A percentile compares a stretch with the other conserved stretches of the same genome.
phyloP scores from a whole-genome alignment of 2,329 filamentous ascomycete species.

The Pseudofabraea citricarpa region DNA sequence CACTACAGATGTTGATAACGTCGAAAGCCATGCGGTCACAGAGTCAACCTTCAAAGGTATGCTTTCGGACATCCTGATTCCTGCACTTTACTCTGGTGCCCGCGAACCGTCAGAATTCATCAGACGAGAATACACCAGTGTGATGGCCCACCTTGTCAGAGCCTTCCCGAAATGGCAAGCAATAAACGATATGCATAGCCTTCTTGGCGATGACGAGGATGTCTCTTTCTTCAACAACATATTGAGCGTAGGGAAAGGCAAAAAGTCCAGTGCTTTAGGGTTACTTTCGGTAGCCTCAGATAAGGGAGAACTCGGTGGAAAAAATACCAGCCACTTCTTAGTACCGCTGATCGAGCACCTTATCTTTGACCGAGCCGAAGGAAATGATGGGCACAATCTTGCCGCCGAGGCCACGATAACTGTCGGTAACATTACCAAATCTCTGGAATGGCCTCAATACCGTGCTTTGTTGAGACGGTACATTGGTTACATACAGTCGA shows the following conservation, averaged over 20 bases:
- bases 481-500: constrained; percentile 73
- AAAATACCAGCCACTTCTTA: constrained; percentile 81
- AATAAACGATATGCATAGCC: constrained; percentile 66
- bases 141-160: constrained; percentile 74
- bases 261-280: constrained; percentile 78
- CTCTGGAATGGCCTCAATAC: constrained; percentile 87
- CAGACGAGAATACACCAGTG: constrained; percentile 72
- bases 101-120: constrained; percentile 79
- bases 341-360: constrained; percentile 93
- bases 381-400: constrained; percentile 74
- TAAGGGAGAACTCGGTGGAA: constrained; percentile 61
- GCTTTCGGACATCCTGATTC: constrained; percentile 62
- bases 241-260: constrained; percentile 81
- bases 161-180: constrained; percentile 64
- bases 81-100: constrained; percentile 71
- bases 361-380: constrained; percentile 74
- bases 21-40: too few relatives aligned
- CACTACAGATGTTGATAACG: background rate
- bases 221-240: constrained; percentile 90
- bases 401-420: constrained; percentile 81
- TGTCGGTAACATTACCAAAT: constrained; percentile 68
- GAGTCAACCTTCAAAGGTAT: constrained; percentile 50
- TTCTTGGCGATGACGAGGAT: constrained; percentile 60
- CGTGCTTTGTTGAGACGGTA: constrained; percentile 80
- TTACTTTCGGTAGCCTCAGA: constrained; percentile 66